phyloP scores from a whole-genome alignment of 2,329 filamentous ascomycete species.

The Hypoxylon sp. region DNA sequence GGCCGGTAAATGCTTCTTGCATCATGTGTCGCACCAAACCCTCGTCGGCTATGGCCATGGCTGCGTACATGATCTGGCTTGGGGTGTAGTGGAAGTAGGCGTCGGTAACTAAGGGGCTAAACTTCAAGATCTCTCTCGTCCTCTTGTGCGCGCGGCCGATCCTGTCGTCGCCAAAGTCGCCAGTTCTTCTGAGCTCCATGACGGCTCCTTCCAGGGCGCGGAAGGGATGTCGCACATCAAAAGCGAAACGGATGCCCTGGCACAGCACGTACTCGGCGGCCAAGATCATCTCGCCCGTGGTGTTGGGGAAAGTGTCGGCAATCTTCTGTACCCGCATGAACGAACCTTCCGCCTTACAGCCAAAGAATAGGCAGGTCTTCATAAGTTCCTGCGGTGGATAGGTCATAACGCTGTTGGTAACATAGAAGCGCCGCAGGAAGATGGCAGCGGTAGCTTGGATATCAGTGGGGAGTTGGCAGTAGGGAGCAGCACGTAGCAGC shows the following conservation, averaged over 20 bases:
- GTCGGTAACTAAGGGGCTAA: conserved; percentile 85
- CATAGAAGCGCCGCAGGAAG: conserved; percentile 93
- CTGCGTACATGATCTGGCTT: conserved; percentile 89
- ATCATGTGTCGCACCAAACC: conserved; percentile 63
- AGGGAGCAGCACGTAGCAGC: conserved; percentile 63
- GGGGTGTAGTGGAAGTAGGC: conserved; percentile 98
- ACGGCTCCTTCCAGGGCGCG: conserved; percentile 85
- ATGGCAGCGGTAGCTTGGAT: conserved; percentile 80
- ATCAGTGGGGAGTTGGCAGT: conserved; percentile 60
- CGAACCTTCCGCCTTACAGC: conserved; percentile 88
- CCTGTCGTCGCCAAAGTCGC: conserved; percentile 64
- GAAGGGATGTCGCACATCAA: conserved; percentile 91
- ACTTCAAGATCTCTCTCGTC: conserved; percentile 77
- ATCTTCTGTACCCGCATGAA: conserved; percentile 74
- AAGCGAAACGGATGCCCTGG: conserved; percentile 90
- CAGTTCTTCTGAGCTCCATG: conserved; percentile 78
- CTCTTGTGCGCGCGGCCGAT: conserved; percentile 72
- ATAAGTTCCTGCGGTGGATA: conserved; percentile 91
- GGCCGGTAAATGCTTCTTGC: conserved; percentile 49
- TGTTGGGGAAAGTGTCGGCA: conserved; percentile 72
- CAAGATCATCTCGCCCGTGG: conserved; percentile 81
- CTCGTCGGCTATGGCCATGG: conserved; percentile 77
- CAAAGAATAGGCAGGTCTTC: conserved; percentile 90
- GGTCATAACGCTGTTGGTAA: conserved; percentile 95
- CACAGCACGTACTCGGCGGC: conserved; percentile 93